A percentile compares a stretch with the other conserved stretches of the same genome.
Conservation (phyloP, 2,329 filamentous ascomycete species). For the Colletotrichum sp. region DNA sequence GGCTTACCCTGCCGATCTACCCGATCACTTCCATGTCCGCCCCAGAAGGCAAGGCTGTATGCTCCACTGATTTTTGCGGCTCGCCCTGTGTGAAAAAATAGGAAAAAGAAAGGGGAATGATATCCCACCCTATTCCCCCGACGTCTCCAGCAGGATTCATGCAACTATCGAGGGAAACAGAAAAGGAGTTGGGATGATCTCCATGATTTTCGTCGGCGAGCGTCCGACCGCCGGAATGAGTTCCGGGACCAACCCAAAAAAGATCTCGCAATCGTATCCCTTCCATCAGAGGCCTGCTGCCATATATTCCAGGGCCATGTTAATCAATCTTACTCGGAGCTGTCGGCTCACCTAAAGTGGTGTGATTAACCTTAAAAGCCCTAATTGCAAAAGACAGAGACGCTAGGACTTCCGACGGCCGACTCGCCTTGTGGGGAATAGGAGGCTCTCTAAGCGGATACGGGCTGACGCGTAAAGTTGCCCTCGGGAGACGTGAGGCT, state of each 20-base stretch:
- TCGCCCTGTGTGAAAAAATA: not conserved
- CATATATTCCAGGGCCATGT: not conserved
- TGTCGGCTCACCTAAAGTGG: not conserved
- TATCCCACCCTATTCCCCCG: not conserved
- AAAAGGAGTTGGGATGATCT: not conserved
- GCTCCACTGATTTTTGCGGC: not conserved
- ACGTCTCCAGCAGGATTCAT: not conserved
- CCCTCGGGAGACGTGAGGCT: not conserved
- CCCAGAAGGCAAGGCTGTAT: not conserved
- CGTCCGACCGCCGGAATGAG: not conserved
- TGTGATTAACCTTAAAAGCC: constrained; percentile 8
- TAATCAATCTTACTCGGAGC: not conserved
- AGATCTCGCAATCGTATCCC: not conserved
- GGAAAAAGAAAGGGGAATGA: not conserved
- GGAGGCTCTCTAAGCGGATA: constrained; percentile 2
- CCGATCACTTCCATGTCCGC: constrained; percentile 6
- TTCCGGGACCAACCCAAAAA: not conserved
- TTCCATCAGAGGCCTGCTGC: not conserved
- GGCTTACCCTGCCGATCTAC: constrained; percentile 14
- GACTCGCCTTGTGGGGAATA: not conserved
- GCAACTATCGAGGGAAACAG: not conserved
- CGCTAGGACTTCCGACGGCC: not conserved
- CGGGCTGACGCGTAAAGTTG: not conserved
- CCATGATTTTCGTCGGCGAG: not conserved
- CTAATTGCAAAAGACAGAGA: not conserved